phyloP scores from a whole-genome alignment of 345 rosid genomes.

The Euphorbia pulcherrima region DNA sequence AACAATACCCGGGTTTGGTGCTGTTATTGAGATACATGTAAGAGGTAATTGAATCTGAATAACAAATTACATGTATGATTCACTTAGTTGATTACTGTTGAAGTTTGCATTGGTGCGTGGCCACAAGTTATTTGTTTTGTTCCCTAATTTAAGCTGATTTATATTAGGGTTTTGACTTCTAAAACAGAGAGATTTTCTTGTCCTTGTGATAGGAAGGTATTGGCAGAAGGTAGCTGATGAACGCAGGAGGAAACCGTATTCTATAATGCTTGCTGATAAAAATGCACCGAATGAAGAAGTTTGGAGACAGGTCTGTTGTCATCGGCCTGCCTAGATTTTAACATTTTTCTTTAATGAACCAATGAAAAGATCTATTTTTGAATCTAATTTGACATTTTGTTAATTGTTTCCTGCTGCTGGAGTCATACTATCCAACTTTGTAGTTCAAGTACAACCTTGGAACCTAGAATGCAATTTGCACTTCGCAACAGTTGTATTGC shows the following conservation, averaged over 20 bases:
- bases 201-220: conserved; percentile 54
- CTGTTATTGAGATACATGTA: background rate
- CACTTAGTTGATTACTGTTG: background rate
- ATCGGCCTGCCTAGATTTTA: conserved; percentile 3
- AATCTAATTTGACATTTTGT: background rate
- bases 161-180: background rate
- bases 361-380: background rate
- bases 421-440: background rate
- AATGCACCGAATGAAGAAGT: conserved; percentile 99
- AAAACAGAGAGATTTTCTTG: background rate
- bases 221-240: conserved; percentile 87
- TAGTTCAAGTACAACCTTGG: background rate
- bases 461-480: background rate
- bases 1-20: background rate
- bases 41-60: background rate
- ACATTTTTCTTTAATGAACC: background rate
- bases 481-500: background rate
- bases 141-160: background rate
- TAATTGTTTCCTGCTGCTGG: background rate
- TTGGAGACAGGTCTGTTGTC: conserved; percentile 68
- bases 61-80: background rate
- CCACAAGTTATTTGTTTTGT: background rate
- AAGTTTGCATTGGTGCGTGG: background rate
- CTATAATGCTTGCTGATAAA: conserved; percentile 94
- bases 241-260: conserved; percentile 60